These are phyloP conservation scores for Magnusiomyces fungicola DNA, from an alignment of 1,139 yeast species.

Conservation along the genomic window DNA sequence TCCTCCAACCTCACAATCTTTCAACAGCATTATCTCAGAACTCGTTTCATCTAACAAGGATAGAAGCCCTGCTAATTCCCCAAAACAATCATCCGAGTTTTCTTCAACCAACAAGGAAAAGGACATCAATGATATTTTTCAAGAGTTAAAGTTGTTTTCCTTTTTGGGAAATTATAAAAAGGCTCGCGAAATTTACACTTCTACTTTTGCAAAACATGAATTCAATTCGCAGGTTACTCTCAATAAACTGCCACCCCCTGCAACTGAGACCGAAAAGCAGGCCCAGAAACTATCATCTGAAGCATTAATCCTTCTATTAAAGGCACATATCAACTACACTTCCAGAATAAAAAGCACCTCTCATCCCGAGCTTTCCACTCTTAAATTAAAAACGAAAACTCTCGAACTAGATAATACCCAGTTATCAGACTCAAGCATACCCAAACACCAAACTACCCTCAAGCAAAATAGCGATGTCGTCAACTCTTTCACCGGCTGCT, in stretches of 20 bases:
- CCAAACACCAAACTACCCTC: neutral
- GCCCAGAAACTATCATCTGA: neutral
- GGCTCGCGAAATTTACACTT: slow-evolving; percentile 1
- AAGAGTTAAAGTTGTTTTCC: neutral
- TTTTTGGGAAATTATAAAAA: slow-evolving; percentile 12
- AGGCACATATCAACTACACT: slow-evolving; percentile 25
- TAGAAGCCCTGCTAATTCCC: too few relatives aligned
- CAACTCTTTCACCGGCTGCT: slow-evolving; percentile 24
- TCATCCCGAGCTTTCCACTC: neutral
- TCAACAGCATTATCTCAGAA: neutral
- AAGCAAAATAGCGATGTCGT: slow-evolving; percentile 18
- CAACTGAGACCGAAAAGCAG: too few relatives aligned
- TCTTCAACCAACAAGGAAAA: too few relatives aligned
- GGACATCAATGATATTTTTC: too few relatives aligned
- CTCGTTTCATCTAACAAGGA: neutral
- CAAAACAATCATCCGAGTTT: too few relatives aligned
- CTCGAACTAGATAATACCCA: neutral
- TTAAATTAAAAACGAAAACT: too few relatives aligned
- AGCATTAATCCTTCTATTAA: slow-evolving; percentile 14
- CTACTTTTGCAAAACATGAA: neutral
- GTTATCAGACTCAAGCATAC: slow-evolving; percentile 7
- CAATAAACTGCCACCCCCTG: neutral
- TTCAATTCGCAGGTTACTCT: neutral
- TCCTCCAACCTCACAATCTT: neutral
- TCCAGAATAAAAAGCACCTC: slow-evolving; percentile 10